Percentiles rank a stretch among this genome's conserved stretches.
These are phyloP conservation scores for Punica granatum DNA, from an alignment of 345 rosid genomes.

Conservation along the genomic window DNA sequence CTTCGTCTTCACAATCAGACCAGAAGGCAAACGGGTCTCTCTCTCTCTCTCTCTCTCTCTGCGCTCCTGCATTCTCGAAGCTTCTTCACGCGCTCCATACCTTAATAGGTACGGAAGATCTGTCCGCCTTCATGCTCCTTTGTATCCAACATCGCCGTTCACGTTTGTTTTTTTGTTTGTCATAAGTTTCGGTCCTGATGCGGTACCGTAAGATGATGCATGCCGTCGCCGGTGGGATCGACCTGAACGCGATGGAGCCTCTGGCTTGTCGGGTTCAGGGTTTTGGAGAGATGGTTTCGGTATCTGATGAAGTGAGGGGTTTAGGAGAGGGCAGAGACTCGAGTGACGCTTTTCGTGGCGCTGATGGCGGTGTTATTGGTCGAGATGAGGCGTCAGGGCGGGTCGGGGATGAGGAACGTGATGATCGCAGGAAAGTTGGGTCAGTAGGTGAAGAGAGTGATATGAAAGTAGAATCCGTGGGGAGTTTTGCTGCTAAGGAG, in stretches of 20 bases:
- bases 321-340: background rate
- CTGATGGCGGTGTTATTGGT: background rate
- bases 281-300: background rate
- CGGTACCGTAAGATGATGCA: constrained; percentile 1
- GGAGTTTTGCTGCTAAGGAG: background rate
- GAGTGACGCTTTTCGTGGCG: background rate
- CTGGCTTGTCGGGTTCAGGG: background rate
- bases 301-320: constrained; percentile 3
- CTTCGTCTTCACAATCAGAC: background rate
- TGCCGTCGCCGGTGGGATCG: background rate
- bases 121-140: background rate
- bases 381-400: background rate
- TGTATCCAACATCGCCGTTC: background rate
- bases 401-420: background rate
- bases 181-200: background rate
- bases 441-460: background rate
- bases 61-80: background rate
- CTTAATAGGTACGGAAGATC: background rate
- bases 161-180: background rate
- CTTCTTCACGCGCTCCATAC: background rate
- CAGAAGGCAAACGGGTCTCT: background rate
- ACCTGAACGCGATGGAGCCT: background rate
- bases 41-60: background rate
- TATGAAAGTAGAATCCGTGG: background rate
- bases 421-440: background rate